Conservation (phyloP, 768 basidiomycete species). For the Mycena venus region DNA sequence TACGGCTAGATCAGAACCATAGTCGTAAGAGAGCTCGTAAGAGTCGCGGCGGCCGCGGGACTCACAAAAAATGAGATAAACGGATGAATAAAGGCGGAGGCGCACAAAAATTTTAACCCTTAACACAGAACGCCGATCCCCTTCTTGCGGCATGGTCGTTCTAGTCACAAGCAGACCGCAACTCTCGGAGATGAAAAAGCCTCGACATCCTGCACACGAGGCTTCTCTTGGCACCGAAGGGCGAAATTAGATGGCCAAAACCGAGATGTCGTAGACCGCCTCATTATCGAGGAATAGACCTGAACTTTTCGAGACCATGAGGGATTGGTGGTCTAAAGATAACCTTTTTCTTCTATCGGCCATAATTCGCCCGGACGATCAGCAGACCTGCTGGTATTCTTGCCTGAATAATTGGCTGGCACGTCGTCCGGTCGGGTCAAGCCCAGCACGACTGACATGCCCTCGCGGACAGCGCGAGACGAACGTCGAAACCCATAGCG, state of each 20-base stretch:
- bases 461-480: background rate
- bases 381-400: background rate
- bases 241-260: background rate
- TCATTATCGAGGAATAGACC: background rate
- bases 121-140: constrained; percentile 1
- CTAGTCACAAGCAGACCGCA: background rate
- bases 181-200: background rate
- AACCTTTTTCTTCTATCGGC: background rate
- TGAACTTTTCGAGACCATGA: background rate
- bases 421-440: background rate
- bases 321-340: background rate
- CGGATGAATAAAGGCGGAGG: background rate
- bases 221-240: background rate
- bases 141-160: too few relatives aligned
- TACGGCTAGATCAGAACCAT: too few relatives aligned
- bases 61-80: background rate
- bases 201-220: background rate
- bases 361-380: background rate
- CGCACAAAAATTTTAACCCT: too few relatives aligned
- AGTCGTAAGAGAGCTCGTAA: too few relatives aligned
- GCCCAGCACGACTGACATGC: background rate
- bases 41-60: background rate
- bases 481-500: background rate
- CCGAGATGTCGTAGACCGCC: background rate
- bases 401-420: background rate